These are phyloP conservation scores for Polyporus arcularius DNA, from an alignment of 768 basidiomycete species.

Conservation along the genomic window DNA sequence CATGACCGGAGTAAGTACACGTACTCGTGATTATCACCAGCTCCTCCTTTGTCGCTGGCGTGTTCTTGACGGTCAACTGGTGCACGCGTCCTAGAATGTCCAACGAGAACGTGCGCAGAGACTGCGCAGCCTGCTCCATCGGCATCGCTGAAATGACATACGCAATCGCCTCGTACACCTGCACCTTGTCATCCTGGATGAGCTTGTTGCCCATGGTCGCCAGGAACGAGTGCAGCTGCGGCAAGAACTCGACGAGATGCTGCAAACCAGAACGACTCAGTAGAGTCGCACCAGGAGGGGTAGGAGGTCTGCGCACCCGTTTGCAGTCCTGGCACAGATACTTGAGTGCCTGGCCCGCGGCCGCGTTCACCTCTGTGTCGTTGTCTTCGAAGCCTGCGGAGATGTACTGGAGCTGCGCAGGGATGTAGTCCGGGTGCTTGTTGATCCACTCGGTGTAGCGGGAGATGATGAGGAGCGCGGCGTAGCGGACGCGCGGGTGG, in stretches of 20 bases:
- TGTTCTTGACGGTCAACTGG: conserved; percentile 52
- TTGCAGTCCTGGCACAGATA: conserved; percentile 98
- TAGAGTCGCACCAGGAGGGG: not conserved
- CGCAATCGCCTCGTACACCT: conserved; percentile 95
- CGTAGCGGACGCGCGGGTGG: conserved; percentile 93
- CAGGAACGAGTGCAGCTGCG: conserved; percentile 89
- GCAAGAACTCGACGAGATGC: conserved; percentile 91
- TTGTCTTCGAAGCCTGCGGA: conserved; percentile 86
- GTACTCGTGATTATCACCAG: conserved; percentile 67
- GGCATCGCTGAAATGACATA: conserved; percentile 95
- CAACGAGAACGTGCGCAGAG: conserved; percentile 81
- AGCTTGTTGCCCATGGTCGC: conserved; percentile 77
- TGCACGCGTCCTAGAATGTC: conserved; percentile 84
- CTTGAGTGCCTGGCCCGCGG: conserved; percentile 94
- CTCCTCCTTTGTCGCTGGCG: conserved; percentile 67
- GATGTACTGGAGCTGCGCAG: conserved; percentile 85
- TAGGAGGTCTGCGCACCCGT: conserved; percentile 48
- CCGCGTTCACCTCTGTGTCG: conserved; percentile 83
- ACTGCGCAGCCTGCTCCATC: conserved; percentile 82
- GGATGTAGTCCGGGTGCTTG: conserved; percentile 83
- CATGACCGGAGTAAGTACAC: conserved; percentile 27
- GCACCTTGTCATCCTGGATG: conserved; percentile 81
- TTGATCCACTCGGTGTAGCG: conserved; percentile 98
- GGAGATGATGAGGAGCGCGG: conserved; percentile 90
- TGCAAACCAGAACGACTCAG: conserved; percentile 31